Base-by-base conservation (phyloP, 176 grass and related monocot genomes). In the Tuctoria greenei region DNA sequence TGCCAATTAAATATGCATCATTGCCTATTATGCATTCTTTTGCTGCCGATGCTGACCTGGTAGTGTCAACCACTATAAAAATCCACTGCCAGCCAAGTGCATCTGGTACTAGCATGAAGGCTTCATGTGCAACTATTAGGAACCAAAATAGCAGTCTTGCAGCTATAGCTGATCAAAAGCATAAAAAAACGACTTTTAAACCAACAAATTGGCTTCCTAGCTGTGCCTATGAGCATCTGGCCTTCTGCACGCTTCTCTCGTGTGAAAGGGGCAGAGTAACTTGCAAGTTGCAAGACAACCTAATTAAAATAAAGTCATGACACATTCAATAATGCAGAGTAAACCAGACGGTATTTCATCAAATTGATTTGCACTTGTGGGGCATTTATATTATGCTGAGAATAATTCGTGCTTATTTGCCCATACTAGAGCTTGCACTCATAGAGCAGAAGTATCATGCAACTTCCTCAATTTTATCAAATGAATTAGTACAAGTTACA, bases 171-270 rank as follows among this genome's bases (percentile, higher is more conserved):
- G 82, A 38, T 95, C 87, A 56, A 88, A 99, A 58, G 95, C 91
- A 80, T 95, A 91, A 66, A 95, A 92, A 84, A 90, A 89, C n/a
- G 87, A 87, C 77, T 90, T 95, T 69, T n/a, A 99, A 79, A 73
- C 89, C 85, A 82, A 95, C 77, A 64, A 92, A 99, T 55, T 94
- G 91, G 80, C 91, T 92, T 79, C 89, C 91, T 62, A 90, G 72
- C 74, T 88, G 95, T 52, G n/a, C n/a, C n/a, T n/a, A n/a, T n/a
- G n/a, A 86, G 80, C 79, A 83, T 91, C 79, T 10, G 95, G 91
- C 95, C 88, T 93, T 67, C 88, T 89, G 69, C 91, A 98, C 27
- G 79, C 91, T 68, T 93, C 91, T 66, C 83, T 86, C 24, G 81
- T 88, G 63, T 76, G 65, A 38, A 92, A 92, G 34, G 91, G 95